These are phyloP conservation scores for Tranzscheliella williamsii DNA, from an alignment of 1,284 basidiomycete genomes.

Conservation along the genomic window DNA sequence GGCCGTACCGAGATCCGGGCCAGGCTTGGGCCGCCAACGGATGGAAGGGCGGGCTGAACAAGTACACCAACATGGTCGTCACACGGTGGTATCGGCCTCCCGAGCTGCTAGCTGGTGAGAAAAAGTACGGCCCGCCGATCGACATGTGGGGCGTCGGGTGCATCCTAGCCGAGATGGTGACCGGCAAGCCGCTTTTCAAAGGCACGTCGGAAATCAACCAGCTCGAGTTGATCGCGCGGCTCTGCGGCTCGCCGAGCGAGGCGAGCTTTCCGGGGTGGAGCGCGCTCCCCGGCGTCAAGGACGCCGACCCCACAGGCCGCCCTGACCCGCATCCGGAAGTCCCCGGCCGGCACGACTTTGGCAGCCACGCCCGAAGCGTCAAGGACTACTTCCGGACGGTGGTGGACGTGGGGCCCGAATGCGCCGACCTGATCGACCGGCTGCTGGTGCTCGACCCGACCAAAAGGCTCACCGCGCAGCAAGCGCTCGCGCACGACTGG, in stretches of 20 bases:
- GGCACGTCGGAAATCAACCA: constrained; percentile 89
- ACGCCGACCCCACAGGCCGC: constrained; percentile 53
- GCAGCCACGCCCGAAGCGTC: constrained; percentile 32
- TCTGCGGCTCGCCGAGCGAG: constrained; percentile 85
- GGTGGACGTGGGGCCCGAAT: constrained; percentile 38
- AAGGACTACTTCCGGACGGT: constrained; percentile 38
- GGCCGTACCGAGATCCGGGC: constrained; percentile 63
- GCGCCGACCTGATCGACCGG: constrained; percentile 56
- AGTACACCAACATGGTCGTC: constrained; percentile 98
- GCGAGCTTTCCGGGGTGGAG: constrained; percentile 76
- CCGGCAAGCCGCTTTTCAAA: constrained; percentile 80
- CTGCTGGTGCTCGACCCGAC: constrained; percentile 54
- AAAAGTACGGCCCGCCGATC: constrained; percentile 85
- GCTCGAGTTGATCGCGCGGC: constrained; percentile 80
- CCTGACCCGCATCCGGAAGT: constrained; percentile 43
- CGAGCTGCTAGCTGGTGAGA: constrained; percentile 85
- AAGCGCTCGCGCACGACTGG: constrained; percentile 57
- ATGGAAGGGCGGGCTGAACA: constrained; percentile 42
- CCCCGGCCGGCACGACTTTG: constrained; percentile 50
- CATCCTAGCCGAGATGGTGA: constrained; percentile 94
- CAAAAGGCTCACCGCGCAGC: constrained; percentile 50
- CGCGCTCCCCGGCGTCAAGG: constrained; percentile 60
- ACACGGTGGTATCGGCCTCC: constrained; percentile 98
- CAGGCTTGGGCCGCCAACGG: constrained; percentile 45
- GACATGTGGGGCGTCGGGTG: constrained; percentile 99